phyloP scores from a whole-genome alignment of 768 basidiomycete species.

The Mycena amicta region DNA sequence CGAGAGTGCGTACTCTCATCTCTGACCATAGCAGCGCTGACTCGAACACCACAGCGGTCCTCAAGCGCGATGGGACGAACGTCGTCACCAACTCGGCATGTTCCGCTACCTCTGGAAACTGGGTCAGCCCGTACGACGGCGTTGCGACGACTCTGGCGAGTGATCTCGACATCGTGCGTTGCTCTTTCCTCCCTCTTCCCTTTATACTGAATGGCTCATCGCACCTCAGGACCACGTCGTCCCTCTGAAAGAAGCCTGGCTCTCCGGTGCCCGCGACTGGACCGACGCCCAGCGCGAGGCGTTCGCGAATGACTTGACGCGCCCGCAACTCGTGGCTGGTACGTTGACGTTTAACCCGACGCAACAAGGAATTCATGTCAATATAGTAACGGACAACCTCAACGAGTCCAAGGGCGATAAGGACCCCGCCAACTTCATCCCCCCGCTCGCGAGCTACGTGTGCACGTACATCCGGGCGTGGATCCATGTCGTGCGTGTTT shows the following conservation, averaged over 20 bases:
- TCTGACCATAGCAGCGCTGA: not conserved
- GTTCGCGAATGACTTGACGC: conserved; percentile 57
- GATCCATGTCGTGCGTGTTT: conserved; percentile 39
- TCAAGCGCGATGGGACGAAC: conserved; percentile 46
- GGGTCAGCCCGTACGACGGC: conserved; percentile 56
- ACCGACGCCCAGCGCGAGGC: conserved; percentile 50
- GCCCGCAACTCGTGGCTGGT: conserved; percentile 57
- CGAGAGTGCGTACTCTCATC: conserved; percentile 40
- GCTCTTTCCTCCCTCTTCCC: not conserved
- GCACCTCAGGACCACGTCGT: conserved; percentile 51
- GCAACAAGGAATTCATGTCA: no score
- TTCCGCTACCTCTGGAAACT: conserved; percentile 47
- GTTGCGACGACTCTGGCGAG: conserved; percentile 47
- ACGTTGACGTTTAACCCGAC: conserved; percentile 14
- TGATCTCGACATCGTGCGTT: conserved; percentile 51
- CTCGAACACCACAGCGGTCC: conserved; percentile 35
- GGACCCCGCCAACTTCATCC: conserved; percentile 57
- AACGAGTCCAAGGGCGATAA: conserved; percentile 49
- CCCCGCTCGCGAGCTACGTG: conserved; percentile 47
- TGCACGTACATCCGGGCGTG: conserved; percentile 60
- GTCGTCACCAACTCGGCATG: conserved; percentile 47
- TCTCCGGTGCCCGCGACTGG: conserved; percentile 57
- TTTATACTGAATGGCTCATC: not conserved
- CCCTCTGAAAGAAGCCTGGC: conserved; percentile 60
- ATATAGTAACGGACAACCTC: conserved; percentile 32